Conservation (phyloP, 768 basidiomycete species). For the Lentinula aciculospora region DNA sequence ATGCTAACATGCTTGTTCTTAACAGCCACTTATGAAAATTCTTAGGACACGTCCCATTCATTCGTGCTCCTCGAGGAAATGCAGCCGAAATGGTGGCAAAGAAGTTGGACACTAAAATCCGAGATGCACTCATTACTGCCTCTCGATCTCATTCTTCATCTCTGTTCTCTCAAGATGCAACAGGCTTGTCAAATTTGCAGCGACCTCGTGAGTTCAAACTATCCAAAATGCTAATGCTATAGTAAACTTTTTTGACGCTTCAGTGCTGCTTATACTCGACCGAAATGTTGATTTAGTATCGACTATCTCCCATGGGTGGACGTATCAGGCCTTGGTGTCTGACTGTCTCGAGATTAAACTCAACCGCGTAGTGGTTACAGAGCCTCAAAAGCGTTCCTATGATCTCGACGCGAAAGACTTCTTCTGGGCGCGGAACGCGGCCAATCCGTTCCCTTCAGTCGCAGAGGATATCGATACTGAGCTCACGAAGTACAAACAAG, state of each 20-base stretch:
- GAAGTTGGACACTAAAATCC: constrained; percentile 87
- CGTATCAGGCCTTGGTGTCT: constrained; percentile 96
- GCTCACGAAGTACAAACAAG: constrained; percentile 88
- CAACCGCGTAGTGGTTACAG: constrained; percentile 84
- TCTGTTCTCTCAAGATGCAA: constrained; percentile 74
- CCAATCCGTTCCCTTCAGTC: constrained; percentile 96
- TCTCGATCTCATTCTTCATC: constrained; percentile 58
- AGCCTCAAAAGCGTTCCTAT: constrained; percentile 70
- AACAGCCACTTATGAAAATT: constrained; percentile 2
- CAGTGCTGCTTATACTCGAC: constrained; percentile 91
- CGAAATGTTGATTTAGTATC: constrained; percentile 93
- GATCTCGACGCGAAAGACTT: constrained; percentile 98
- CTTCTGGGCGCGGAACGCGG: constrained; percentile 97
- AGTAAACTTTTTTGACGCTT: constrained; percentile 8
- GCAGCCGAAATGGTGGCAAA: constrained; percentile 99
- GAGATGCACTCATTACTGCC: constrained; percentile 74
- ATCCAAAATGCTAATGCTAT: neutral
- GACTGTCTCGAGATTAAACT: constrained; percentile 97
- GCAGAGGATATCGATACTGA: constrained; percentile 96
- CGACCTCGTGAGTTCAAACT: constrained; percentile 62
- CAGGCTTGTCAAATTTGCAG: constrained; percentile 81
- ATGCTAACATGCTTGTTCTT: neutral
- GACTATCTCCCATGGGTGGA: constrained; percentile 96
- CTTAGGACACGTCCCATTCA: constrained; percentile 86
- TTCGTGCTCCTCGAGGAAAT: constrained; percentile 91